Conservation (phyloP, 208 protist species). For the Naegleria gruberi region DNA sequence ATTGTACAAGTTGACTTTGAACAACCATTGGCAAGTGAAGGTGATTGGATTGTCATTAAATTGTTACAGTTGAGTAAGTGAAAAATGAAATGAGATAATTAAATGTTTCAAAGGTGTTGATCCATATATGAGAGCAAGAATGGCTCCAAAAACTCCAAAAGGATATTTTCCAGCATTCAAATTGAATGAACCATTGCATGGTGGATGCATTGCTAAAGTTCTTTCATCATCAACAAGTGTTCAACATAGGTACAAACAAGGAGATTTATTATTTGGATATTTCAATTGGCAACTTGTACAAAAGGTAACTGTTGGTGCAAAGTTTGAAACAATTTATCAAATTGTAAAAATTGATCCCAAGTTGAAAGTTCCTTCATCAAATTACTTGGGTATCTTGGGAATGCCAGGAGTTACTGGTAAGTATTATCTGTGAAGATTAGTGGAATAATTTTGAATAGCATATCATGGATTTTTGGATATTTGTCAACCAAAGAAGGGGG, state of each 20-base stretch:
- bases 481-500: conserved; percentile 25
- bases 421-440: not conserved
- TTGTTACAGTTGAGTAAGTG: no score
- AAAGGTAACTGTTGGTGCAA: not conserved
- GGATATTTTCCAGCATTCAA: not conserved
- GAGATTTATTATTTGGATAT: not conserved
- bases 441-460: not conserved
- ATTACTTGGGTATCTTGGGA: not conserved
- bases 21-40: not conserved
- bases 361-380: not conserved
- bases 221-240: not conserved
- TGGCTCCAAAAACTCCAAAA: not conserved
- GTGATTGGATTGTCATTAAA: no score
- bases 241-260: not conserved
- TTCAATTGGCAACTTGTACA: not conserved
- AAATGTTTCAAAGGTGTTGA: not conserved
- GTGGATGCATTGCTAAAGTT: not conserved
- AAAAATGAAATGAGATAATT: not conserved
- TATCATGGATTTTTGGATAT: conserved; percentile 10
- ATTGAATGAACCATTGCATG: not conserved
- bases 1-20: not conserved
- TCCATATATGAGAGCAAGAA: not conserved
- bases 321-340: not conserved
- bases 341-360: not conserved
- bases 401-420: not conserved